Base-by-base conservation (phyloP, 2,329 filamentous ascomycete genomes). In the Hirsutella minnesotensis region DNA sequence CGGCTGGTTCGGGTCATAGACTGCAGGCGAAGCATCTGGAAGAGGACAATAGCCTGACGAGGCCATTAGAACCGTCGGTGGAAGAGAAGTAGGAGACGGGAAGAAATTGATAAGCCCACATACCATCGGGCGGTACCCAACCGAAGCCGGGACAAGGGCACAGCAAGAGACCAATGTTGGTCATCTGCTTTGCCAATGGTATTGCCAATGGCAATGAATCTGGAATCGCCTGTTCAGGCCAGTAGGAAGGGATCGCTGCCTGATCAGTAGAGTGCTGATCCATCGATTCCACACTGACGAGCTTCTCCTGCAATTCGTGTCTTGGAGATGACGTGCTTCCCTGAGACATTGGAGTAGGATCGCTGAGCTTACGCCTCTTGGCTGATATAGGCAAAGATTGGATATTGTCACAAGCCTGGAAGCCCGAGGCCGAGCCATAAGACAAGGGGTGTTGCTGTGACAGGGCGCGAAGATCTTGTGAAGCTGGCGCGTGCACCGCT, bases 21-120 rank as follows among this genome's bases (percentile, higher is more conserved):
- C 51, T n/a, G 49, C 49, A 4, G 52, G 38, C 12, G 50, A 48
- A 21, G 53, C 43, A 31, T 49, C 48, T 5, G 53, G 51, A 20
- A 65, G 45, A 19, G 56, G 49, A 43, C 62, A 56, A 43, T 66
- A 66, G 15, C 56, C 64, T 65, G 40, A 12, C 19, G 13, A 45
- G 15, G 12, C 9, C 4, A 16, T 15, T 10, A 46, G 19, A 44
- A 31, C 22, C 19, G 10, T 9, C 19, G 19, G 16, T 16, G n/a
- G 12, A 35, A 5, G 5, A 18, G 4, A 31, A 31, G 10, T 3
- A 35, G 19, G 18, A 21, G 10, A 41, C 12, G 7, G n/a, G n/a
- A n/a, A n/a, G n/a, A n/a, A n/a, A n/a, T n/a, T n/a, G n/a, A n/a
- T n/a, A n/a, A n/a, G 19, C 10, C 31, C n/a, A 40, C 60, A 40